A percentile compares a stretch with the other conserved stretches of the same genome.
These are phyloP conservation scores for Suillus tomentosus DNA, from an alignment of 768 basidiomycete species.

Conservation along the genomic window DNA sequence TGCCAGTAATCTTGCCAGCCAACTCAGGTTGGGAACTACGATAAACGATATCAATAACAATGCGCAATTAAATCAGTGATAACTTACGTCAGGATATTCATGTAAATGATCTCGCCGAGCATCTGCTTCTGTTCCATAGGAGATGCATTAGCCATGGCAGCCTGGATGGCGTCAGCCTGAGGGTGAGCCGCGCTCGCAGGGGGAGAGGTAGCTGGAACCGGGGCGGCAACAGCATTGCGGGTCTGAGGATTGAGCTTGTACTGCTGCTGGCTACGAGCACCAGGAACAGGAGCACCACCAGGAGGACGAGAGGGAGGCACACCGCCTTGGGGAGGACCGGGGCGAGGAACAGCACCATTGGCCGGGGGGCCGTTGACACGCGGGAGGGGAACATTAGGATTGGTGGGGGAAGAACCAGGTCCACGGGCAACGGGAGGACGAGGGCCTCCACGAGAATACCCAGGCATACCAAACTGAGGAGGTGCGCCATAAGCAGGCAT, in stretches of 20 bases:
- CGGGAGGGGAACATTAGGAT: slow-evolving; percentile 61
- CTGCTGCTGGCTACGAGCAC: slow-evolving; percentile 35
- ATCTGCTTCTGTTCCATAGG: slow-evolving; percentile 97
- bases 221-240: slow-evolving; percentile 32
- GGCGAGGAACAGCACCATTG: slow-evolving; percentile 55
- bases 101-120: slow-evolving; percentile 95
- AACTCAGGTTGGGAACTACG: slow-evolving; percentile 82
- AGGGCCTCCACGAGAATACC: slow-evolving; percentile 61
- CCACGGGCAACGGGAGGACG: slow-evolving; percentile 68
- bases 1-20: slow-evolving; percentile 98
- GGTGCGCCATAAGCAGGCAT: slow-evolving; percentile 76
- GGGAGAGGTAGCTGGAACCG: slow-evolving; percentile 32
- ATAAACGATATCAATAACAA: slow-evolving; percentile 18
- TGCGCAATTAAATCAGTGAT: slow-evolving; percentile 12
- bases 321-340: slow-evolving; percentile 39
- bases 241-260: slow-evolving; percentile 39
- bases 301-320: slow-evolving; percentile 46
- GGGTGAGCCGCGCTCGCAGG: slow-evolving; percentile 46
- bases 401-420: slow-evolving; percentile 70
- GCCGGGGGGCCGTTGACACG: slow-evolving; percentile 63
- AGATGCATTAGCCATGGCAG: slow-evolving; percentile 57
- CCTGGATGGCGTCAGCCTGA: slow-evolving; percentile 58
- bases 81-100: slow-evolving; percentile 79
- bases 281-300: slow-evolving; percentile 48
- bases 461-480: slow-evolving; percentile 75